Evolutionary conservation across 1,284 basidiomycete genomes (phyloP).

Genomic region (Ustilago curta): DNA sequence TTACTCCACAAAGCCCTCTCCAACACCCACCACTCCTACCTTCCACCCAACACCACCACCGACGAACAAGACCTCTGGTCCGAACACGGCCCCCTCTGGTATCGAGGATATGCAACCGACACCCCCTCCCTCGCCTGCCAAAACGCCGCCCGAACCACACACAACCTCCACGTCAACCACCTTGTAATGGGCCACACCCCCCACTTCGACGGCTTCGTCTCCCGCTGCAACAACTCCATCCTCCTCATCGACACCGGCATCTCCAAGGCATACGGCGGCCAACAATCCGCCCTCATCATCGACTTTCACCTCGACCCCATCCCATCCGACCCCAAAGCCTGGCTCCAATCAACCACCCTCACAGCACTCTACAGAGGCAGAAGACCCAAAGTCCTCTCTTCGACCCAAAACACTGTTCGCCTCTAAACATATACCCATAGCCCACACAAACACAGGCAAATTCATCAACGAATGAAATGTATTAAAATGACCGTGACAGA

Average conservation of each 20-base stretch:
- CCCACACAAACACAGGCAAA: background rate
- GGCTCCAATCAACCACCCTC: constrained; percentile 39
- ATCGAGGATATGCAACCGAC: constrained; percentile 63
- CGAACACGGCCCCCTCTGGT: constrained; percentile 65
- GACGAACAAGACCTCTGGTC: constrained; percentile 56
- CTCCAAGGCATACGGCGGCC: constrained; percentile 62
- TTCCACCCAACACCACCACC: constrained; percentile 39
- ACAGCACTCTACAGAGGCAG: constrained; percentile 50
- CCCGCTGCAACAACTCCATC: constrained; percentile 51
- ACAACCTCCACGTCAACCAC: constrained; percentile 28
- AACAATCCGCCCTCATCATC: constrained; percentile 61
- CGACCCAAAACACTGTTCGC: constrained; percentile 8
- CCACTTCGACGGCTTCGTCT: constrained; percentile 60
- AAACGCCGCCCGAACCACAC: constrained; percentile 25
- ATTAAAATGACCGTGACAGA: constrained; percentile 1
- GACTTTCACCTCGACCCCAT: constrained; percentile 47
- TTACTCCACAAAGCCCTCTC: constrained; percentile 58
- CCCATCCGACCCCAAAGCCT: constrained; percentile 6
- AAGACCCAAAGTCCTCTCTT: constrained; percentile 33
- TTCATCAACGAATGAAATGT: constrained; percentile 1
- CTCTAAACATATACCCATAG: constrained; percentile 9
- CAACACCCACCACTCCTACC: constrained; percentile 8
- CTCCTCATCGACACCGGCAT: constrained; percentile 68
- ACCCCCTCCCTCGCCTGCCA: constrained; percentile 35
- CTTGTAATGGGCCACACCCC: constrained; percentile 67